Evolutionary conservation across 345 rosid species (phyloP), one percentile per base, ranked within the genome.

Genomic region (Hibiscus tridactylites): DNA sequence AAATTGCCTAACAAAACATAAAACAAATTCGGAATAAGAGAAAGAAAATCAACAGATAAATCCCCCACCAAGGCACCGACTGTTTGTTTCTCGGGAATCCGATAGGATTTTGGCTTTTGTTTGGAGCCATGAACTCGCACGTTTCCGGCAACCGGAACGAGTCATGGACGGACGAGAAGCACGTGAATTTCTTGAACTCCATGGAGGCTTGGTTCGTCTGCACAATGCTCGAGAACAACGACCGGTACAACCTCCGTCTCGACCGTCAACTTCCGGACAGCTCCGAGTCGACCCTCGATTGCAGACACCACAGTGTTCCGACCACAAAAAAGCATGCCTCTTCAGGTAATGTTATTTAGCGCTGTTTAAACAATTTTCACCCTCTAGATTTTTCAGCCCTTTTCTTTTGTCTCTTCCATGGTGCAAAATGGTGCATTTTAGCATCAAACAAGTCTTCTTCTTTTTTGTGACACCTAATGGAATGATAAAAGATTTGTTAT

Each of bases 91-190:
- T 67, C 39, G 24, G 24, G 42, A 67, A 67, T 26, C 71, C 13
- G 6, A 65, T 0, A 61, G 13, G 12, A 13, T 50, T 15, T 50
- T 1, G 42, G 26, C 24, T 67, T 17, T 3, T 39, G 3, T 28
- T 65, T 8, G 58, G 15, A 67, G 59, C 26, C 42, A 80, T 73
- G 76, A 24, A 16, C 3, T 35, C 71, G 71, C 63, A 52, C 31
- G 54, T 46, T 37, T 49, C 59, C 42, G 47, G 56, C 35, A 33
- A 58, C 52, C 59, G n/a, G 11, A 66, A 39, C 19, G 76, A 47
- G 28, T 11, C 52, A 4, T 83, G 86, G 86, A 83, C 82, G 8
- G 42, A 83, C 81, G 82, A 83, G 79, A 81, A 79, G 74, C 86
- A 81, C 69, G 26, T 74, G 53, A 57, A 61, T 16, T 81, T 68